phyloP scores from a whole-genome alignment of 2,329 filamentous ascomycete genomes.

The Coleophoma crateriformis region DNA sequence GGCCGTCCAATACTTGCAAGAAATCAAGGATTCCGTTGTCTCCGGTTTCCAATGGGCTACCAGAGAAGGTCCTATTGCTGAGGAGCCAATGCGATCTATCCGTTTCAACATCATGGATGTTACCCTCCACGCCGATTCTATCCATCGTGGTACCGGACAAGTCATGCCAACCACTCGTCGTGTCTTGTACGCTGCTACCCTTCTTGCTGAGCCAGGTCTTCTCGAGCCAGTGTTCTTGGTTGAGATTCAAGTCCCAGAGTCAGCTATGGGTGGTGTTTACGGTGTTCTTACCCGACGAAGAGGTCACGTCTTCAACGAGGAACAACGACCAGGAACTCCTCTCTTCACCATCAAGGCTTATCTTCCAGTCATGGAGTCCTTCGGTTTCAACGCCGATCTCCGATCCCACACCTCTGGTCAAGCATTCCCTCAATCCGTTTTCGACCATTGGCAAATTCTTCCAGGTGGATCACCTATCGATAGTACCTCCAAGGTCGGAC shows the following conservation, averaged over 20 bases:
- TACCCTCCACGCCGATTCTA: conserved; percentile 98
- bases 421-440: conserved; percentile 98
- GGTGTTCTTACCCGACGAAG: conserved; percentile 94
- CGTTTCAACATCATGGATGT: conserved; percentile 99
- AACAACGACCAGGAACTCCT: conserved; percentile 97
- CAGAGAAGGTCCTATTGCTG: conserved; percentile 92
- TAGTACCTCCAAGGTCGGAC: conserved; percentile 71
- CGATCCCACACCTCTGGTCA: conserved; percentile 90
- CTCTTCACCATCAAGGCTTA: conserved; percentile 99
- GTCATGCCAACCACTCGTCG: conserved; percentile 97
- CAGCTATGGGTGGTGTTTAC: conserved; percentile 99
- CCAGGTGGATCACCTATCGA: conserved; percentile 92
- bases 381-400: conserved; percentile 98
- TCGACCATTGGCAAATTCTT: conserved; percentile 97
- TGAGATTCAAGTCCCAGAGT: conserved; percentile 98
- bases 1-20: conserved; percentile 99
- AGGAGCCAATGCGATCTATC: conserved; percentile 95
- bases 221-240: conserved; percentile 98
- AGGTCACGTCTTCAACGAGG: conserved; percentile 98
- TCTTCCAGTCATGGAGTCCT: conserved; percentile 93
- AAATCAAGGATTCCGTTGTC: conserved; percentile 99
- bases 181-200: conserved; percentile 89
- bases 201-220: conserved; percentile 86
- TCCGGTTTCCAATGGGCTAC: conserved; percentile 99
- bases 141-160: conserved; percentile 99